Conservation (phyloP, 768 basidiomycete species). For the Kwoniella botswanensis region DNA sequence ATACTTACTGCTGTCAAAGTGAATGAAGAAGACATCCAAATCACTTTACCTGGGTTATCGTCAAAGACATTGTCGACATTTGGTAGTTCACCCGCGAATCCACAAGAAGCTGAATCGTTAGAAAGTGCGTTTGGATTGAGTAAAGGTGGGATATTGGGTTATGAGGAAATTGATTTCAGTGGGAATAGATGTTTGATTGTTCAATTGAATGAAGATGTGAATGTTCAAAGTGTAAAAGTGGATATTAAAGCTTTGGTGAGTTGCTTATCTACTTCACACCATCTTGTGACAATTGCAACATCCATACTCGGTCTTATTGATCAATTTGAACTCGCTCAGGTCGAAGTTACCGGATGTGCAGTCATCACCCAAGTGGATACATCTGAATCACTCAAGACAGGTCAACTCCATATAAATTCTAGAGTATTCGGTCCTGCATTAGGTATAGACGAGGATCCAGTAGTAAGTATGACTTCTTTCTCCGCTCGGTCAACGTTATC, state of each 20-base stretch:
- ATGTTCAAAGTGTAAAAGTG: slow-evolving; percentile 20
- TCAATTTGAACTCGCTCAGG: neutral
- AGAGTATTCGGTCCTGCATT: slow-evolving; percentile 37
- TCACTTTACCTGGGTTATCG: slow-evolving; percentile 26
- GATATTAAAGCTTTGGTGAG: slow-evolving; percentile 31
- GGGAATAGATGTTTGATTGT: slow-evolving; percentile 20
- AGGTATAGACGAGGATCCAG: slow-evolving; percentile 45
- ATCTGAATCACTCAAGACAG: slow-evolving; percentile 3
- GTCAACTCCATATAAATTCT: slow-evolving; percentile 24
- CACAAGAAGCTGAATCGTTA: neutral
- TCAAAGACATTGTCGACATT: neutral
- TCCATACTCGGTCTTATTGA: neutral
- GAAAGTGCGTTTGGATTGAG: slow-evolving; percentile 1
- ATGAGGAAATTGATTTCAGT: slow-evolving; percentile 14
- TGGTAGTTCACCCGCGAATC: neutral
- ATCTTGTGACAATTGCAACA: neutral
- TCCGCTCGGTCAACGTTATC: no score
- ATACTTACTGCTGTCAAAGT: slow-evolving; percentile 21
- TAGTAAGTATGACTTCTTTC: slow-evolving; percentile 24
- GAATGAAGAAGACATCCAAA: slow-evolving; percentile 14
- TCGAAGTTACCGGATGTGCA: slow-evolving; percentile 1
- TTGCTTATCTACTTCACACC: neutral
- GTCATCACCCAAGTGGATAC: slow-evolving; percentile 4
- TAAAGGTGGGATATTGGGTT: slow-evolving; percentile 12
- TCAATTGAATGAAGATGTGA: slow-evolving; percentile 16